phyloP scores from a whole-genome alignment of 495 filamentous ascomycete genomes.

The Massariosphaeria phaeospora region DNA sequence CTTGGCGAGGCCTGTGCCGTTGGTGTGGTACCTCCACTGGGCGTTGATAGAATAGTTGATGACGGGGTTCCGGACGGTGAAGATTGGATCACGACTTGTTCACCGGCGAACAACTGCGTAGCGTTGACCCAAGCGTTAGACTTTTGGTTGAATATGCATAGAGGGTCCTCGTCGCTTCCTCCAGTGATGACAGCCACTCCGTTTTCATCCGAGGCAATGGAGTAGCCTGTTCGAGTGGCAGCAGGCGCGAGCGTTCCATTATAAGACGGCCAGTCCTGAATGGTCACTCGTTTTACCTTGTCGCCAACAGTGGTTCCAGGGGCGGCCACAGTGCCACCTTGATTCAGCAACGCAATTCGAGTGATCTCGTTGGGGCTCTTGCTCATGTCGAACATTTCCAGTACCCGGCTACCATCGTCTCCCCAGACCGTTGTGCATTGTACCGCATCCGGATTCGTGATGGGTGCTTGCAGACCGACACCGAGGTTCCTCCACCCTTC shows the following conservation, averaged over 20 bases:
- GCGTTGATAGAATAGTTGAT: conserved; percentile 37
- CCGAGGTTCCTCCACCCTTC: conserved; percentile 62
- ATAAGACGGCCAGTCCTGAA: conserved; percentile 70
- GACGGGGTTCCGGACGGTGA: conserved; percentile 39
- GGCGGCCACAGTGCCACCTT: conserved; percentile 43
- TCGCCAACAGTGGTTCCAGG: conserved; percentile 41
- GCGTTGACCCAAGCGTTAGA: conserved; percentile 79
- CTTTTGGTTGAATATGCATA: conserved; percentile 77
- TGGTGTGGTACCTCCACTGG: conserved; percentile 42
- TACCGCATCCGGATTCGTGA: conserved; percentile 52
- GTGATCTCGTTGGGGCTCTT: conserved; percentile 72
- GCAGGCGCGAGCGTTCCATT: conserved; percentile 67
- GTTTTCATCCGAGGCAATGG: conserved; percentile 55
- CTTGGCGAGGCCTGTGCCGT: conserved; percentile 42
- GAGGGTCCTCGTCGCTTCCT: conserved; percentile 58
- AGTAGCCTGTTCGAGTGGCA: conserved; percentile 52
- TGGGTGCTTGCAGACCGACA: conserved; percentile 52
- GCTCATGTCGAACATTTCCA: conserved; percentile 74
- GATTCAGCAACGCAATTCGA: conserved; percentile 54
- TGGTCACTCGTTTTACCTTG: conserved; percentile 48
- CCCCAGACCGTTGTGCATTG: conserved; percentile 61
- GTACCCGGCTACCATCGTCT: conserved; percentile 74
- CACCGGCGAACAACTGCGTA: conserved; percentile 55
- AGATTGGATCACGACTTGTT: conserved; percentile 40
- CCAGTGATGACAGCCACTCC: conserved; percentile 71